Evolutionary conservation across 2,329 filamentous ascomycete species (phyloP), one percentile per base, ranked within the genome.

Genomic region (Helotiales sp.): DNA sequence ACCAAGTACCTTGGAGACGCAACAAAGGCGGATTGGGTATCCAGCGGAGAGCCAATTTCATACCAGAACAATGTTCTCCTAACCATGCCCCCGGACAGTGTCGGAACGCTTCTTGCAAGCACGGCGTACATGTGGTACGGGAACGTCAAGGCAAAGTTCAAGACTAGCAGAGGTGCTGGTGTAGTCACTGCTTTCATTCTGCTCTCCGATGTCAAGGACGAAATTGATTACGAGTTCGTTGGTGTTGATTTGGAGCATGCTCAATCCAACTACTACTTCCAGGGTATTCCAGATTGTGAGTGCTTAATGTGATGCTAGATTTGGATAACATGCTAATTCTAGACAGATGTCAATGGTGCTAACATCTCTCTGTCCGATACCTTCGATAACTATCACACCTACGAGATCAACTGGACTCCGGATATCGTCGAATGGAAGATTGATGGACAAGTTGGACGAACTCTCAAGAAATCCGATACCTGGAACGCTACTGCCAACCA

Each of bases 171-270:
- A 75, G 94, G 93, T 66, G 82, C 84, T 54, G 96, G 96, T 84
- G 96, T 99, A 24, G 91, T 99, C n/a, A 96, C 93, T 1, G 95
- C 93, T 32, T 99, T 99, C 78, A 99, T 99, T 78, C 84, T 98
- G 77, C 88, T 97, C 80, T 94, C 92, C 40, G 95, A 98, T 76
- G 91, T 96, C 76, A 97, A 97, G 85, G 96, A 99, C 77, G 96
- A 99, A 81, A 97, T 99, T 75, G 96, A 99, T 82, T 98, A 93
- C 78, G 96, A 99, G 79, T 98, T 91, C 78, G 87, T 99, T 63
- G 96, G 96, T 72, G 86, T 86, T 52, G 92, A 97, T 76, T 83
- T 97, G 69, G 77, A 83, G 55, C 87, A 85, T 70, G 92, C 91
- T 20, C 94, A 99, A 83, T 96, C 93, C 78, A 99, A 99, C 83